phyloP scores from a whole-genome alignment of 352 stramenopile species.

The Phytophthora sansomeana region DNA sequence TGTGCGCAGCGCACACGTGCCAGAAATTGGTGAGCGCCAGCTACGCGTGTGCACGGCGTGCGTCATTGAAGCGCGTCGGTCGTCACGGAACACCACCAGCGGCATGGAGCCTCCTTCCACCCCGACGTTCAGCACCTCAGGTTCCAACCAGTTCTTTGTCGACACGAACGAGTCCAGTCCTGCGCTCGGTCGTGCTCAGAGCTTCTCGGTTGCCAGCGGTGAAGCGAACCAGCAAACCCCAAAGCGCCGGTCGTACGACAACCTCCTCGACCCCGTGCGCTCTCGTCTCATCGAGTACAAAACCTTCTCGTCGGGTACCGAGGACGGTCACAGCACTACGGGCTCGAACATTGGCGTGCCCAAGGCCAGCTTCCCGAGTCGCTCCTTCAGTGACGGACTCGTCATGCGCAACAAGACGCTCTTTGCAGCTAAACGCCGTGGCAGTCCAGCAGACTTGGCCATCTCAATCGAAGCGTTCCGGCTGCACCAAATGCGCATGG shows the following conservation, averaged over 20 bases:
- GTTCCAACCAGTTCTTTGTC: constrained; percentile 31
- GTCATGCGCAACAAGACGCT: constrained; percentile 73
- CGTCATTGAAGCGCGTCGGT: constrained; percentile 73
- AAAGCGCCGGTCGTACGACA: constrained; percentile 77
- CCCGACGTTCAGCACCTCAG: constrained; percentile 13
- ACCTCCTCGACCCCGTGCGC: constrained; percentile 76
- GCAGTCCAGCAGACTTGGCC: constrained; percentile 72
- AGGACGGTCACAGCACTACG: constrained; percentile 27
- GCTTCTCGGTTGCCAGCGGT: constrained; percentile 46
- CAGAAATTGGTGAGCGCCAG: constrained; percentile 75
- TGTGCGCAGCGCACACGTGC: constrained; percentile 69
- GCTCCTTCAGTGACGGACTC: constrained; percentile 82
- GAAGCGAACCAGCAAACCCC: constrained; percentile 12
- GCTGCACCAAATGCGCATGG: constrained; percentile 69
- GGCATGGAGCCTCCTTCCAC: constrained; percentile 23
- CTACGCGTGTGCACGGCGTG: constrained; percentile 84
- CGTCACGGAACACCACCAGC: constrained; percentile 45
- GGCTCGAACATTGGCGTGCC: constrained; percentile 46
- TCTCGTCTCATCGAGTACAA: constrained; percentile 86
- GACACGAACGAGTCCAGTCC: constrained; percentile 18
- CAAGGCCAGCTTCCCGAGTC: constrained; percentile 69
- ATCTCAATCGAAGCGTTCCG: constrained; percentile 85
- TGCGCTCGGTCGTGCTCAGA: constrained; percentile 45
- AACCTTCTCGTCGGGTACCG: constrained; percentile 63
- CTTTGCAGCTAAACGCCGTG: constrained; percentile 70